Conservation (phyloP, 2,329 filamentous ascomycete genomes). For the Aspergillus floridensis region DNA sequence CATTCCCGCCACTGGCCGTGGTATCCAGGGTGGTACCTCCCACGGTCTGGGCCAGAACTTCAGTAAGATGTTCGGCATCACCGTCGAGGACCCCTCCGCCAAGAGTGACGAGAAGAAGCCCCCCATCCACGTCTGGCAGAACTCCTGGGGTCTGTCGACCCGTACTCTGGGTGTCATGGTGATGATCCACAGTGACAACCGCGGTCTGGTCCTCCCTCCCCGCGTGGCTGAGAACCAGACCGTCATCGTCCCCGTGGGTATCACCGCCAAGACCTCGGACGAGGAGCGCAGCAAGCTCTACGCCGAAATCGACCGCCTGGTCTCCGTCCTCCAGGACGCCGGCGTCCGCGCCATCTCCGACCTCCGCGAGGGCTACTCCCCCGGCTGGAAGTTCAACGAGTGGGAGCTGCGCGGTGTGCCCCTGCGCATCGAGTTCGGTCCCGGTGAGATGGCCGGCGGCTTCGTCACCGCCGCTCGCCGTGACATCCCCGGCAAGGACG, state of each 20-base stretch:
- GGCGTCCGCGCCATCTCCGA: conserved; percentile 79
- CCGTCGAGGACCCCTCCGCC: conserved; percentile 80
- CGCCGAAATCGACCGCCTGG: conserved; percentile 70
- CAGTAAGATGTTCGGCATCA: conserved; percentile 98
- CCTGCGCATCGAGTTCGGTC: conserved; percentile 89
- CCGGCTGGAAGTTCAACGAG: conserved; percentile 98
- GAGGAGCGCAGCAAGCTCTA: conserved; percentile 76
- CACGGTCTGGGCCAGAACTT: conserved; percentile 97
- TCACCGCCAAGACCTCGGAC: conserved; percentile 80
- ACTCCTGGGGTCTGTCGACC: conserved; percentile 97
- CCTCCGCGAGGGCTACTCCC: conserved; percentile 82
- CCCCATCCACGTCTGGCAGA: conserved; percentile 91
- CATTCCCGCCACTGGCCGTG: conserved; percentile 90
- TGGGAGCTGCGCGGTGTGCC: conserved; percentile 97
- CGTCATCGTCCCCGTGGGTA: conserved; percentile 85
- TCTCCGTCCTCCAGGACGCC: conserved; percentile 65
- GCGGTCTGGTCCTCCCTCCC: conserved; percentile 89
- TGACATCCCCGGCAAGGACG: conserved; percentile 64
- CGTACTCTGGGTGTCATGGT: conserved; percentile 98
- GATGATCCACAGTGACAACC: conserved; percentile 95
- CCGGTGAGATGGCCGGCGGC: conserved; percentile 83
- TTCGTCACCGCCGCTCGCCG: conserved; percentile 83
- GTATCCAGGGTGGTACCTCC: conserved; percentile 93
- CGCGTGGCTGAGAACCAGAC: conserved; percentile 82
- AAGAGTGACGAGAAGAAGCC: conserved; percentile 71